A percentile compares a stretch with the other conserved stretches of the same genome.
Conservation (phyloP, 2,329 filamentous ascomycete species). For the Ascochyta rabiei region DNA sequence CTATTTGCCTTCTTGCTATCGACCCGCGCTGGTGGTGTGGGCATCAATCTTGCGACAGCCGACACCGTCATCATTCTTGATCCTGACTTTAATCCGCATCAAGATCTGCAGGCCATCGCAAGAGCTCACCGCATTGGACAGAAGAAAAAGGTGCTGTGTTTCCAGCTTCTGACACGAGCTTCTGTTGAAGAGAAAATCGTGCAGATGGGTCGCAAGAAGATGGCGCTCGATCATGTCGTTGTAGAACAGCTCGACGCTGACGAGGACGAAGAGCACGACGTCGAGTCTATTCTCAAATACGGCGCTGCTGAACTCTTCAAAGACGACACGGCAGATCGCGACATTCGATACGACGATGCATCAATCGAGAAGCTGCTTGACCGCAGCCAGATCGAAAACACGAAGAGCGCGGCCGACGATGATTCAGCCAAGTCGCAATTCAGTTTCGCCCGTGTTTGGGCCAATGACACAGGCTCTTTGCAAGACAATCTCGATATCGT, state of each 20-base stretch:
- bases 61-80: constrained; percentile 98
- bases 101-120: constrained; percentile 94
- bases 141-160: constrained; percentile 92
- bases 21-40: constrained; percentile 92
- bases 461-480: constrained; percentile 74
- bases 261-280: constrained; percentile 77
- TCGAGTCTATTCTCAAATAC: constrained; percentile 86
- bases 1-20: constrained; percentile 92
- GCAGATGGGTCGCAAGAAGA: constrained; percentile 93
- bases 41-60: constrained; percentile 95
- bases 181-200: constrained; percentile 95
- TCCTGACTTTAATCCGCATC: constrained; percentile 96
- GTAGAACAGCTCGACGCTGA: constrained; percentile 90
- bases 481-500: constrained; percentile 66
- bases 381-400: constrained; percentile 78
- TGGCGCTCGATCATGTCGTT: constrained; percentile 91
- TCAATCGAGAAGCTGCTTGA: constrained; percentile 93
- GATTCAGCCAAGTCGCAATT: constrained; percentile 78
- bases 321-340: constrained; percentile 70
- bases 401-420: constrained; percentile 60
- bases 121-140: constrained; percentile 96
- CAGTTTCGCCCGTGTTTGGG: constrained; percentile 90
- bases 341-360: constrained; percentile 80
- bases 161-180: constrained; percentile 88
- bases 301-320: constrained; percentile 87